phyloP scores from a whole-genome alignment of 345 rosid genomes.

The Salix viminalis region DNA sequence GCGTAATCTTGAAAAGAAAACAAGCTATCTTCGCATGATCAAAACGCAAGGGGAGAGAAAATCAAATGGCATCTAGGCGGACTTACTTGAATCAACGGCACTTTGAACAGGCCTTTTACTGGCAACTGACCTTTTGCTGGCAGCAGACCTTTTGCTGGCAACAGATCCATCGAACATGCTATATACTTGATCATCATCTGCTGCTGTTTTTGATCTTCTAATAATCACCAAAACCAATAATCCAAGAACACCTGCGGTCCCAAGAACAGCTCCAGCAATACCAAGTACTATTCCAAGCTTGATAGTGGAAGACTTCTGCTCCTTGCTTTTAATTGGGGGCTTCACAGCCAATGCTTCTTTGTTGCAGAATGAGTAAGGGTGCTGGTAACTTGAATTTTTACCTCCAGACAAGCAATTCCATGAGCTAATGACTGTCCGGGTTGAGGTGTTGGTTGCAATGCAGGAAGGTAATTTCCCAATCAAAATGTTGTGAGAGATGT shows the following conservation, averaged over 20 bases:
- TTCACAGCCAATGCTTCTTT: slow-evolving; percentile 73
- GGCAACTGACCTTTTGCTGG: slow-evolving; percentile 38
- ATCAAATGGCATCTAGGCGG: background rate
- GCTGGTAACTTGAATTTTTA: slow-evolving; percentile 53
- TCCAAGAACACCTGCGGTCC: slow-evolving; percentile 35
- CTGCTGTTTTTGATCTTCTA: slow-evolving; percentile 38
- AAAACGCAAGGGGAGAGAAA: no score
- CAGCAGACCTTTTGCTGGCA: background rate
- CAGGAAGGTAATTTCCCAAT: slow-evolving; percentile 69
- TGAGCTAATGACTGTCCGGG: slow-evolving; percentile 53
- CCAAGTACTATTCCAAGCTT: slow-evolving; percentile 51
- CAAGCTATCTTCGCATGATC: no score
- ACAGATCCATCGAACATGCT: slow-evolving; percentile 32
- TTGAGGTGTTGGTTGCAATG: slow-evolving; percentile 37
- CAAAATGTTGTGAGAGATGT: slow-evolving; percentile 67
- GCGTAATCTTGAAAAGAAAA: background rate
- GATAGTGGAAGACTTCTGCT: slow-evolving; percentile 28
- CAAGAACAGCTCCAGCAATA: slow-evolving; percentile 53
- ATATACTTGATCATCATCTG: slow-evolving; percentile 15
- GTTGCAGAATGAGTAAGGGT: slow-evolving; percentile 61
- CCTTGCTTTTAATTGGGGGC: slow-evolving; percentile 35
- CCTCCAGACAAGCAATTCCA: slow-evolving; percentile 66
- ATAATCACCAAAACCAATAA: slow-evolving; percentile 38
- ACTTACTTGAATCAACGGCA: slow-evolving; percentile 63
- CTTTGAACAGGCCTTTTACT: slow-evolving; percentile 51